Evolutionary conservation across 345 rosid genomes (phyloP).

Genomic region (Euphorbia lathyris): DNA sequence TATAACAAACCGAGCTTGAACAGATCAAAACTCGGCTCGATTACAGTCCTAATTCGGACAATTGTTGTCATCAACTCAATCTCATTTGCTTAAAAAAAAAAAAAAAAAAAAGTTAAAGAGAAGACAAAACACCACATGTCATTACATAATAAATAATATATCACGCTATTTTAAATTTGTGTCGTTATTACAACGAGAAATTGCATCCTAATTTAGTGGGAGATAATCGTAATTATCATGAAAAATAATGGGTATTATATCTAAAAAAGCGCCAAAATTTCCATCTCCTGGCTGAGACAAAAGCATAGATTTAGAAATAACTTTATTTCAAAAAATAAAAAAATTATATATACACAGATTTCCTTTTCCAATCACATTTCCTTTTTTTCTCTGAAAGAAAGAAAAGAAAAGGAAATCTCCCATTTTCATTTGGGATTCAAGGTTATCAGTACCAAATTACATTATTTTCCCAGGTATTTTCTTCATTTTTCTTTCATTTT

Average conservation of each 20-base stretch:
- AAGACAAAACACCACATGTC: constrained; percentile 28
- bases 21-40: too few species aligned
- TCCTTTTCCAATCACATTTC: not conserved
- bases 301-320: not conserved
- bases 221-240: constrained; percentile 17
- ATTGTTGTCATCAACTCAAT: too few species aligned
- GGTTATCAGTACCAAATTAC: constrained; percentile 10
- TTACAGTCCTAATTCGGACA: too few species aligned
- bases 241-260: constrained; percentile 20
- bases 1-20: too few species aligned
- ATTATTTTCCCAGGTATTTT: constrained; percentile 26
- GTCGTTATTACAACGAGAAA: too few species aligned
- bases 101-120: constrained; percentile 4
- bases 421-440: constrained; percentile 3
- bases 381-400: constrained; percentile 13
- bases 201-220: constrained; percentile 13
- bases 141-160: not conserved
- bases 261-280: constrained; percentile 37
- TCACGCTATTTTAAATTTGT: too few species aligned
- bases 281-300: constrained; percentile 19
- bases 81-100: not conserved
- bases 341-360: not conserved
- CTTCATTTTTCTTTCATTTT: not conserved
- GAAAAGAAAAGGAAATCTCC: not conserved
- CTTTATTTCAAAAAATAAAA: not conserved